Evolutionary conservation across 2,329 filamentous ascomycete genomes (phyloP).

Genomic region (Bipolaris zeicola): DNA sequence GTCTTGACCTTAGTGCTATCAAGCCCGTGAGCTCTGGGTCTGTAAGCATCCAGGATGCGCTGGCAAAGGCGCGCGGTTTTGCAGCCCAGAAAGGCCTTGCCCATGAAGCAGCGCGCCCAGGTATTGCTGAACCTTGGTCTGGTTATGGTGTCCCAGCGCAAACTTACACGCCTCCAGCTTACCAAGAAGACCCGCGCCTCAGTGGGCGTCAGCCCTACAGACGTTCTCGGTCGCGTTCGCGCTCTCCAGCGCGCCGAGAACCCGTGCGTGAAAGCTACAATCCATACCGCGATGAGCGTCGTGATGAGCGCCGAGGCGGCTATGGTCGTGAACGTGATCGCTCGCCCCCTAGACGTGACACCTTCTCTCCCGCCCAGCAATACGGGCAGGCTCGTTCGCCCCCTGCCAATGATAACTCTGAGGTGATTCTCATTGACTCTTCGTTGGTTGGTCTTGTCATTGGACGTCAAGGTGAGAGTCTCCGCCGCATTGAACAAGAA

Average conservation of each 20-base stretch:
- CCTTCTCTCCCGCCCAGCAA: conserved; percentile 65
- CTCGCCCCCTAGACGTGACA: conserved; percentile 65
- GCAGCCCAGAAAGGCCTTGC: conserved; percentile 77
- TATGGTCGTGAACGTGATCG: conserved; percentile 75
- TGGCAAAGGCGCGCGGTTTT: conserved; percentile 82
- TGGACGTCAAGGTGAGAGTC: conserved; percentile 85
- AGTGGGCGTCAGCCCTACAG: conserved; percentile 60
- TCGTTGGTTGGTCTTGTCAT: conserved; percentile 89
- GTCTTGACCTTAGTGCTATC: conserved; percentile 78
- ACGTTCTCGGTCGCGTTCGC: conserved; percentile 74
- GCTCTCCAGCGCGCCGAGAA: conserved; percentile 65
- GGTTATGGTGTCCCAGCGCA: conserved; percentile 32
- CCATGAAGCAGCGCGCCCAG: conserved; percentile 52
- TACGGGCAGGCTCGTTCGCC: conserved; percentile 63
- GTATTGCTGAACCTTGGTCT: conserved; percentile 54
- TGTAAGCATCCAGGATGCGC: conserved; percentile 81
- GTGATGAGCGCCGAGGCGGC: conserved; percentile 65
- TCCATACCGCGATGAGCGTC: conserved; percentile 84
- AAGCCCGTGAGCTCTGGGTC: conserved; percentile 80
- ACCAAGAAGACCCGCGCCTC: conserved; percentile 55
- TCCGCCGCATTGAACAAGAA: conserved; percentile 82
- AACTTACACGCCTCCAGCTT: conserved; percentile 45
- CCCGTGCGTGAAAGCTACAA: conserved; percentile 77
- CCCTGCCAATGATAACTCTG: conserved; percentile 70
- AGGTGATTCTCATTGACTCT: conserved; percentile 85